Evolutionary conservation across 371 early-diverging fungal genomes (phyloP).

Genomic region (Caulochytrium protostelioides): DNA sequence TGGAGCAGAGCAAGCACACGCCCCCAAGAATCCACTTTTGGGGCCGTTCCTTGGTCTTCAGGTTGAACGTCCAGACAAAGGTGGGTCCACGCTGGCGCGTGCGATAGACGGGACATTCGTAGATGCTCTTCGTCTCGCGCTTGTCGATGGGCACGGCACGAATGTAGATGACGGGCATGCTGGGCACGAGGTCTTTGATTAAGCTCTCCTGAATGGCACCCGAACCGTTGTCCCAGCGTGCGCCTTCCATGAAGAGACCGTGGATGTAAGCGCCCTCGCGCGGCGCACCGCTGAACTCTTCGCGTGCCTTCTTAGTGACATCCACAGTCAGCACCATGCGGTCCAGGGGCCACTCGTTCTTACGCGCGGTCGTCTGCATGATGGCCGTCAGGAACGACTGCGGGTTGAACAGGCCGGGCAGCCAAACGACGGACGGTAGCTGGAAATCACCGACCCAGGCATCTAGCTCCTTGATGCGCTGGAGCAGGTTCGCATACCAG

Average conservation of each 20-base stretch:
- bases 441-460: slow-evolving; percentile 38
- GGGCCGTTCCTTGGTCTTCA: slow-evolving; percentile 35
- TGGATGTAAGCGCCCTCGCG: slow-evolving; percentile 37
- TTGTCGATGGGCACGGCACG: slow-evolving; percentile 37
- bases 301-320: slow-evolving; percentile 33
- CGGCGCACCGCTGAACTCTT: slow-evolving; percentile 33
- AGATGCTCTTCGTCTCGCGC: slow-evolving; percentile 34
- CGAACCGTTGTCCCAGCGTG: slow-evolving; percentile 30
- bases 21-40: slow-evolving; percentile 36
- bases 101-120: slow-evolving; percentile 37
- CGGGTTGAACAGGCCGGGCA: slow-evolving; percentile 35
- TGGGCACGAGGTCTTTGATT: slow-evolving; percentile 31
- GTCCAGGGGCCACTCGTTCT: slow-evolving; percentile 39
- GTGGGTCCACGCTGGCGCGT: slow-evolving; percentile 36
- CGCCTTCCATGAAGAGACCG: slow-evolving; percentile 40
- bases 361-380: slow-evolving; percentile 41
- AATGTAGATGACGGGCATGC: slow-evolving; percentile 39
- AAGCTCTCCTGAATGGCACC: slow-evolving; percentile 32
- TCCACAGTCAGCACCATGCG: slow-evolving; percentile 36
- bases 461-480: slow-evolving; percentile 34
- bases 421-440: slow-evolving; percentile 33
- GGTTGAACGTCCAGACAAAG: slow-evolving; percentile 37
- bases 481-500: slow-evolving; percentile 36
- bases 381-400: slow-evolving; percentile 41
- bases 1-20: slow-evolving; percentile 20